phyloP scores from a whole-genome alignment of 192 early-diverging fungal genomes.

The Rhizoclosmatium sp. region DNA sequence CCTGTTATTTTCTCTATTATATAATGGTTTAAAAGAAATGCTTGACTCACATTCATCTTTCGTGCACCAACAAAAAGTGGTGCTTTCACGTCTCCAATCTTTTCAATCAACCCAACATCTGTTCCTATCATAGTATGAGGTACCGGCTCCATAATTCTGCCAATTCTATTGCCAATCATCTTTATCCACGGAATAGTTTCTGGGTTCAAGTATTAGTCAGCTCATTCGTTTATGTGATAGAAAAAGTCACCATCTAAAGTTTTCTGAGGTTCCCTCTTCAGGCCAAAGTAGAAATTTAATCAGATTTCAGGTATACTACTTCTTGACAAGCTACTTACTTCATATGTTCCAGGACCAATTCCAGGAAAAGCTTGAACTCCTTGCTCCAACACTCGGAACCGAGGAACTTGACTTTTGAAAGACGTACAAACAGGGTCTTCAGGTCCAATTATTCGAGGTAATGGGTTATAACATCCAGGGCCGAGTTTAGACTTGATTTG shows the following conservation, averaged over 20 bases:
- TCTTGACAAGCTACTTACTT: background rate
- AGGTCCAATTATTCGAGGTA: slow-evolving; percentile 7
- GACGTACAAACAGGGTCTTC: slow-evolving; percentile 14
- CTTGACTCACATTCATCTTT: background rate
- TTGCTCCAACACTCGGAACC: background rate
- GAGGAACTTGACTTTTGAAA: slow-evolving; percentile 33
- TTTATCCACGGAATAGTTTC: slow-evolving; percentile 28
- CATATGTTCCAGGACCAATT: slow-evolving; percentile 29
- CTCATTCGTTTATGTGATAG: background rate
- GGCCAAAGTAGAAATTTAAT: background rate
- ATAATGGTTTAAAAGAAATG: too few relatives aligned
- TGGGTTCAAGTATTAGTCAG: background rate
- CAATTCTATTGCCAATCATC: background rate
- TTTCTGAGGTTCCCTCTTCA: background rate
- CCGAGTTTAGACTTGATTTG: slow-evolving; percentile 11
- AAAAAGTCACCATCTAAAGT: background rate
- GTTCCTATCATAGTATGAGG: slow-evolving; percentile 18
- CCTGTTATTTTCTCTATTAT: too few relatives aligned
- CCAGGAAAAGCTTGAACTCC: background rate
- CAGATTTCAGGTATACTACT: background rate
- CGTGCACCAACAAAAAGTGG: background rate
- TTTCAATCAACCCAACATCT: slow-evolving; percentile 34
- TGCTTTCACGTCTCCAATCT: slow-evolving; percentile 8
- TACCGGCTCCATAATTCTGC: slow-evolving; percentile 14
- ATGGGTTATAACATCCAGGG: slow-evolving; percentile 21